Conservation (phyloP, 331 rosid genomes). For the Rhamnella rubrinervis region DNA sequence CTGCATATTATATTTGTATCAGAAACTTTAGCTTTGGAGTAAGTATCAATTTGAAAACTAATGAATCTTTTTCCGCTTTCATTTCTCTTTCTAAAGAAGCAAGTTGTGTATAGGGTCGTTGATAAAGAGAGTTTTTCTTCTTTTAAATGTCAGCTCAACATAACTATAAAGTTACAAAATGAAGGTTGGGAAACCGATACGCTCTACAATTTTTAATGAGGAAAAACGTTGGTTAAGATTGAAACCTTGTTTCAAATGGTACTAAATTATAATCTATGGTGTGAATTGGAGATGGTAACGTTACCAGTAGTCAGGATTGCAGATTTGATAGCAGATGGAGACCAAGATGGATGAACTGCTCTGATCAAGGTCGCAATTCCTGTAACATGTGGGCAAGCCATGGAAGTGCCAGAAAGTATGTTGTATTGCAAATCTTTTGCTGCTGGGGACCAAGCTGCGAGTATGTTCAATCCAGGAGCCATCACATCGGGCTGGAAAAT, state of each 20-base stretch:
- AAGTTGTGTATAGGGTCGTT: not conserved
- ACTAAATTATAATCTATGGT: not conserved
- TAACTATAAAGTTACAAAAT: no score
- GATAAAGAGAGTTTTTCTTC: no score
- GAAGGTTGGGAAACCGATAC: constrained; percentile 1
- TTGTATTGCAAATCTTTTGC: constrained; percentile 47
- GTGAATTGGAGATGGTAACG: not conserved
- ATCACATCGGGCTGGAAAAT: constrained; percentile 65
- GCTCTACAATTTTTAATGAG: not conserved
- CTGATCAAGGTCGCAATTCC: constrained; percentile 74
- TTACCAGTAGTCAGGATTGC: constrained; percentile 89
- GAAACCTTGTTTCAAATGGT: not conserved
- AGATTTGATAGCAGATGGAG: constrained; percentile 69
- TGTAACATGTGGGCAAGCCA: constrained; percentile 83
- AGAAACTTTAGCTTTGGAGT: constrained; percentile 18
- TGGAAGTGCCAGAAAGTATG: constrained; percentile 73
- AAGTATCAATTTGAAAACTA: not conserved
- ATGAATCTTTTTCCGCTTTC: not conserved
- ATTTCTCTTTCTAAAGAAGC: not conserved
- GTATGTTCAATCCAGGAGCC: constrained; percentile 82
- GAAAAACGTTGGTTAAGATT: not conserved
- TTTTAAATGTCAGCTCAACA: no score
- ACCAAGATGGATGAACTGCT: constrained; percentile 76
- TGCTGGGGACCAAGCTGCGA: constrained; percentile 87
- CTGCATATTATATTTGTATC: constrained; percentile 44